Evolutionary conservation across 306 rosid genomes (phyloP).

Genomic region (Datisca glomerata): DNA sequence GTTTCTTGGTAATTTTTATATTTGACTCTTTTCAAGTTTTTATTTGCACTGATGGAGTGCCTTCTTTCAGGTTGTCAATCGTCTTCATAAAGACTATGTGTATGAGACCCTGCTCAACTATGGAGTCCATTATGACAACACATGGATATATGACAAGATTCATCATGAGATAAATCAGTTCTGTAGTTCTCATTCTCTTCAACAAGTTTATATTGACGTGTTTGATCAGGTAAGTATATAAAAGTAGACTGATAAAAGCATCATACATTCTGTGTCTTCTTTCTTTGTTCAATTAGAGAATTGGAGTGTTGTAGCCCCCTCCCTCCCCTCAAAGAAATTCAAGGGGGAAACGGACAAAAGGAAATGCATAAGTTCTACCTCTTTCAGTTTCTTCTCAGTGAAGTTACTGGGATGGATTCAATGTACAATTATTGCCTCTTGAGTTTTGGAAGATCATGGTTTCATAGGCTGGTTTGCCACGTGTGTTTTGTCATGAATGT

Average conservation of each 20-base stretch:
- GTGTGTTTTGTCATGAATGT: too few species aligned
- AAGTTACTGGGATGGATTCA: too few species aligned
- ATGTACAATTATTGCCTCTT: too few species aligned
- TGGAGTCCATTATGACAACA: conserved; percentile 75
- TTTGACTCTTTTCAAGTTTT: neutral
- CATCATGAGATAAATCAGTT: conserved; percentile 92
- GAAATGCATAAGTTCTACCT: too few species aligned
- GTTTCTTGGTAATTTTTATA: too few species aligned
- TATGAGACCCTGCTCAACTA: conserved; percentile 69
- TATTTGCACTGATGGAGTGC: conserved; percentile 6
- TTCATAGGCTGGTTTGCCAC: too few species aligned
- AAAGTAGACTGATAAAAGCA: neutral
- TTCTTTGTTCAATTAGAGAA: too few species aligned
- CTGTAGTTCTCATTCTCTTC: conserved; percentile 80
- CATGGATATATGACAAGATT: conserved; percentile 95
- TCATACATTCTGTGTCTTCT: neutral
- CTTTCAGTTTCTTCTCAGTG: too few species aligned
- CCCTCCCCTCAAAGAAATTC: neutral
- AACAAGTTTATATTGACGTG: conserved; percentile 86
- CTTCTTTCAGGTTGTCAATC: conserved; percentile 66
- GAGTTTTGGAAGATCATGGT: too few species aligned
- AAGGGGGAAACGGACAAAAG: too few species aligned
- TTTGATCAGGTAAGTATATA: conserved; percentile 62
- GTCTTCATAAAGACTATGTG: conserved; percentile 65
- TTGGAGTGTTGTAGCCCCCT: neutral